phyloP scores from a whole-genome alignment of 2,329 filamentous ascomycete species.

The Gnomoniopsis smithogilvyi region DNA sequence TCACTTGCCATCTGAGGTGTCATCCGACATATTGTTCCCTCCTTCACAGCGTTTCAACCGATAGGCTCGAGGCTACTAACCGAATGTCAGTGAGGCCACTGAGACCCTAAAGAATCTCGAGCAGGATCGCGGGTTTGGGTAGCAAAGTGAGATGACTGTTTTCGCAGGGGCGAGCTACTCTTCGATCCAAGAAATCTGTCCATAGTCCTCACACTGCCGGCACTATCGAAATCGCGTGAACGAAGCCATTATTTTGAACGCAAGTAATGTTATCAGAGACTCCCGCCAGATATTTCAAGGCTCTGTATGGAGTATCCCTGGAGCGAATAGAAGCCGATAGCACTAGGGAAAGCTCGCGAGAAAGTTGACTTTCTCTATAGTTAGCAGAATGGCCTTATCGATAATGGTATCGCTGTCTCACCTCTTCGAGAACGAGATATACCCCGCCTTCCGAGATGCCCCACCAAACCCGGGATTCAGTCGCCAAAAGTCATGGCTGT shows the following conservation, averaged over 20 bases:
- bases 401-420: background rate
- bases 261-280: no score
- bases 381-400: background rate
- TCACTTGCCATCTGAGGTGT: constrained; percentile 5
- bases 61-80: background rate
- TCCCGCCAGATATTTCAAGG: no score
- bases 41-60: background rate
- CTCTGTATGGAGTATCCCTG: no score
- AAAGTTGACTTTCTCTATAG: background rate
- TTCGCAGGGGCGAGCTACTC: no score
- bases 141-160: no score
- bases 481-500: background rate
- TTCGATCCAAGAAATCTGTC: no score
- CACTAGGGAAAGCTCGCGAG: background rate
- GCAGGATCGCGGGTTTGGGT: background rate
- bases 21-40: background rate
- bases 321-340: background rate
- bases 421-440: background rate
- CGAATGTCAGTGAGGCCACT: no score
- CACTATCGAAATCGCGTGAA: no score
- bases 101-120: background rate
- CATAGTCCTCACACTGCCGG: no score
- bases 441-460: background rate
- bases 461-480: background rate
- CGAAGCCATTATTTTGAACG: no score